Evolutionary conservation across 2,329 filamentous ascomycete genomes (phyloP), one percentile per base, ranked within the genome.

Genomic region (Paracoccidioides lutzii): DNA sequence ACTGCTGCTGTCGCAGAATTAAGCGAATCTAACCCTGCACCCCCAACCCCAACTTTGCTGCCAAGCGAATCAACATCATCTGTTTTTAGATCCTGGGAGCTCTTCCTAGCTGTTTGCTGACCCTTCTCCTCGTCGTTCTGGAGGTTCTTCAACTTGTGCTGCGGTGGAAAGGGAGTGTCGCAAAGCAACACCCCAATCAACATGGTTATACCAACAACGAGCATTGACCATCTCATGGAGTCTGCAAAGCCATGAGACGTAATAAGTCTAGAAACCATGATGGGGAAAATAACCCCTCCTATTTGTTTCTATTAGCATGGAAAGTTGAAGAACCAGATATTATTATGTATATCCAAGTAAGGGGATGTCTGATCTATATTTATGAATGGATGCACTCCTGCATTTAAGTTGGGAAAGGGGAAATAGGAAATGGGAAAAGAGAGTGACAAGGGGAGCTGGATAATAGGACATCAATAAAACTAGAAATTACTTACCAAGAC

Each of bases 181-280:
- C 49, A 53, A 10, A 56, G 55, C 41, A 56, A 5, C 33, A 53
- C 46, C 15, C 49, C 55, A 30, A 52, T 52, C 6, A 59, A 37
- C 33, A 51, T 38, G 40, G 62, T 54, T 49, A 62, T 52, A 12
- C 46, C 60, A 38, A 61, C 43, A n/a, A 59, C 55, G 14, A 60
- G 55, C n/a, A 61, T 56, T 7, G 61, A 53, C 61, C 61, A 62
- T 33, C 50, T 42, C 12, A 56, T 51, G 28, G 55, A 40, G 5
- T 38, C 30, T 33, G 50, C 22, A 49, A 61, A 62, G 22, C 60
- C 60, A 33, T 61, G 43, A 12, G 48, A 46, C 14, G 55, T 35
- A 28, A 51, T 40, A 32, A 57, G 50, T 10, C 41, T 45, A 15
- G 46, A 54, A 37, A 61, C 30, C 42, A 61, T 55, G 48, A 60